Evolutionary conservation across 495 filamentous ascomycete genomes (phyloP).

Genomic region (Neurospora tetrasperma): DNA sequence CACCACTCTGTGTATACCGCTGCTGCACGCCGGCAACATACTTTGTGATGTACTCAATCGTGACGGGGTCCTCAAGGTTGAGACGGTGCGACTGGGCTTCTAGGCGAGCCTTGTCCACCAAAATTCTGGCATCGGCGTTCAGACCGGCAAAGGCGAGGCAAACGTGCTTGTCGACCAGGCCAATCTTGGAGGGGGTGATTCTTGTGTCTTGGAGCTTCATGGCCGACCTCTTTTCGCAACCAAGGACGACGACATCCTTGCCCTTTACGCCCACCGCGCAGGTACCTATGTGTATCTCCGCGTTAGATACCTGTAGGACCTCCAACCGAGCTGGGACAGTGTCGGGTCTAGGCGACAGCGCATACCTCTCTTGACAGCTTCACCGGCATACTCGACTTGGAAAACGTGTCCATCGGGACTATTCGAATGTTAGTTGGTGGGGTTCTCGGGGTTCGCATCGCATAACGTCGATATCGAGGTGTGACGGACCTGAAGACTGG

Average conservation of each 20-base stretch:
- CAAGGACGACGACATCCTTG: slow-evolving; percentile 83
- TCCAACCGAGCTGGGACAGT: background rate
- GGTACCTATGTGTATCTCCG: slow-evolving; percentile 52
- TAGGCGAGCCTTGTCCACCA: slow-evolving; percentile 93
- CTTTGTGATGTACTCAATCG: slow-evolving; percentile 98
- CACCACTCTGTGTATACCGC: slow-evolving; percentile 95
- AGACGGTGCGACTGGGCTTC: slow-evolving; percentile 96
- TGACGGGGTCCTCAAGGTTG: slow-evolving; percentile 95
- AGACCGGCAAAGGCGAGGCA: slow-evolving; percentile 94
- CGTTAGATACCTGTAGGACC: background rate
- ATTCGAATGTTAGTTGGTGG: slow-evolving; percentile 6
- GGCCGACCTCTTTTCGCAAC: slow-evolving; percentile 96
- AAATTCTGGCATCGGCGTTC: slow-evolving; percentile 93
- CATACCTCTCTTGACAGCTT: slow-evolving; percentile 94
- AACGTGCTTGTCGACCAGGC: slow-evolving; percentile 85
- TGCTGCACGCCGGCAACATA: slow-evolving; percentile 97
- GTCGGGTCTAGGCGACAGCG: background rate
- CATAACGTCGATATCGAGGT: background rate
- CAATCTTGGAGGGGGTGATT: slow-evolving; percentile 97
- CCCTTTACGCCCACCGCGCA: slow-evolving; percentile 98
- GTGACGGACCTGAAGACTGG: slow-evolving; percentile 58
- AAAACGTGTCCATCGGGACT: slow-evolving; percentile 99
- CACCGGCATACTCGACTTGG: slow-evolving; percentile 98
- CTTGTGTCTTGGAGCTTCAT: slow-evolving; percentile 99
- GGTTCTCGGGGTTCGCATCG: slow-evolving; percentile 3